Evolutionary conservation across 768 basidiomycete species (phyloP).

Genomic region (Suillus fuscotomentosus): DNA sequence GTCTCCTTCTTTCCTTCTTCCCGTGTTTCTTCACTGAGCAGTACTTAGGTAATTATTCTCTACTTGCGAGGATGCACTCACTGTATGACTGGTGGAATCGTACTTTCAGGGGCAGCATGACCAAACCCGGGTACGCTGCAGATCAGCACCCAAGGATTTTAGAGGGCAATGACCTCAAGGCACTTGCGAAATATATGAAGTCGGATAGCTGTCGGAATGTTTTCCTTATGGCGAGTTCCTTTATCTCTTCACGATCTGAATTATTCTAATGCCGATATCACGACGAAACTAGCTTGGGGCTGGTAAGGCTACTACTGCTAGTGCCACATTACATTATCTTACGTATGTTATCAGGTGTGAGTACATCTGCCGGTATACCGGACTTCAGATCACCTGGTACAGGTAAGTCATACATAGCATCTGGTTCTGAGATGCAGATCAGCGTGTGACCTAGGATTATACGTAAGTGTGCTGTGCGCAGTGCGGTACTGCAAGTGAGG

Average conservation of each 20-base stretch:
- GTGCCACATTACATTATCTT: not conserved
- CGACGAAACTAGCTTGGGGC: conserved; percentile 56
- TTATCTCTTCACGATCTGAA: not conserved
- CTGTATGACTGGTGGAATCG: conserved; percentile 3
- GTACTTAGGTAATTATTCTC: not conserved
- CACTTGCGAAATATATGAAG: conserved; percentile 66
- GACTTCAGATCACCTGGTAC: conserved; percentile 89
- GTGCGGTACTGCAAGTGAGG: not conserved
- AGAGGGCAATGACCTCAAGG: conserved; percentile 37
- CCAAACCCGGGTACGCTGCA: conserved; percentile 1
- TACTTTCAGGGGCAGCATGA: not conserved
- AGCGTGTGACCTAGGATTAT: conserved; percentile 18
- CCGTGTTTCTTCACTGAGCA: not conserved
- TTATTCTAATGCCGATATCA: not conserved
- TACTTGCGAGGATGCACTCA: not conserved
- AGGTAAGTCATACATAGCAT: conserved; percentile 42
- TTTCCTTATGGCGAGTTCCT: conserved; percentile 61
- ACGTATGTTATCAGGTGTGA: conserved; percentile 49
- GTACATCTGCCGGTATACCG: conserved; percentile 81
- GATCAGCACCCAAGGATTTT: conserved; percentile 21
- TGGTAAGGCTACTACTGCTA: conserved; percentile 38
- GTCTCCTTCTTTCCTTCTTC: not conserved
- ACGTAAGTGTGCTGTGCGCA: conserved; percentile 19
- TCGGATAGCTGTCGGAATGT: conserved; percentile 67
- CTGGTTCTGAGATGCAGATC: not conserved